These are phyloP conservation scores for Corchorus olitorius DNA, from an alignment of 345 rosid species.

Conservation along the genomic window DNA sequence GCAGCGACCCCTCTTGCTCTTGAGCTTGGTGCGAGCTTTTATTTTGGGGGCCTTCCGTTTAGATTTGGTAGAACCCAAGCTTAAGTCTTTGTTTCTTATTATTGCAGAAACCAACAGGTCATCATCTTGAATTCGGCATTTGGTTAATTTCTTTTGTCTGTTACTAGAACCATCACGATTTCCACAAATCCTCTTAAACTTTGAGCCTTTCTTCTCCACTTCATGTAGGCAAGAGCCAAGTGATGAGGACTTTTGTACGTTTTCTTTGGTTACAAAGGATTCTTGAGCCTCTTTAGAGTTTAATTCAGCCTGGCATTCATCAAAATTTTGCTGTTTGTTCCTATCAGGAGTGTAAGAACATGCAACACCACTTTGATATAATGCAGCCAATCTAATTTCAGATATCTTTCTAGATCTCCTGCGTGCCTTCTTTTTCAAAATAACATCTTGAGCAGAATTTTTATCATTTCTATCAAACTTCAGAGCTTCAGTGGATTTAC, in stretches of 20 bases:
- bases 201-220: constrained; percentile 32
- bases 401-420: constrained; percentile 76
- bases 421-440: constrained; percentile 51
- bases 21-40: constrained; percentile 49
- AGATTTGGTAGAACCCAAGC: constrained; percentile 33
- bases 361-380: constrained; percentile 37
- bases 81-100: constrained; percentile 51
- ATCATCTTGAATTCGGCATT: constrained; percentile 58
- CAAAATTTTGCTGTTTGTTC: constrained; percentile 33
- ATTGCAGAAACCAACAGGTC: constrained; percentile 64
- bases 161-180: constrained; percentile 35
- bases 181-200: constrained; percentile 36
- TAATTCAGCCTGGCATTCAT: constrained; percentile 26
- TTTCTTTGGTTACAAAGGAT: constrained; percentile 24
- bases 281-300: constrained; percentile 38
- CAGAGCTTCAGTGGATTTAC: constrained; percentile 42
- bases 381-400: constrained; percentile 44
- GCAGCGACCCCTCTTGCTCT: constrained; percentile 57
- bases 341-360: constrained; percentile 24
- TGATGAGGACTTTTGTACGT: constrained; percentile 27
- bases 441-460: constrained; percentile 27
- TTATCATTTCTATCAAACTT: constrained; percentile 34
- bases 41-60: constrained; percentile 47
- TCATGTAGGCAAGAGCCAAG: constrained; percentile 27
- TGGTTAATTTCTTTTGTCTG: constrained; percentile 44